Percentiles rank a stretch among this genome's conserved stretches.
Evolutionary conservation across 2,329 filamentous ascomycete genomes (phyloP).

Genomic region (Lasiodiplodia sp.): DNA sequence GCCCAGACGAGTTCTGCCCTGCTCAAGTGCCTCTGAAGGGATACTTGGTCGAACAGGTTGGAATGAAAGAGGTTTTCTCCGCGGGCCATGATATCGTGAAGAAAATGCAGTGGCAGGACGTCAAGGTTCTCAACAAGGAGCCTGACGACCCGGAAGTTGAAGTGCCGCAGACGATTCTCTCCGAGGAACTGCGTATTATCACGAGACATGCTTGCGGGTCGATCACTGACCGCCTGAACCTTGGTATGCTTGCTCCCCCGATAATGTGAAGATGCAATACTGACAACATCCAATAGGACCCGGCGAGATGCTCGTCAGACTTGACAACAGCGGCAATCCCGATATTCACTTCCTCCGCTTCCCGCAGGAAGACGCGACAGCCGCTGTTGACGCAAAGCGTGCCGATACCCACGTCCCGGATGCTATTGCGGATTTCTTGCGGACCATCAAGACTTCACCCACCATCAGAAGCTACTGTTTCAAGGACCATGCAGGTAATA

Average conservation of each 20-base stretch:
- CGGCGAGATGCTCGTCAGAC: constrained; percentile 56
- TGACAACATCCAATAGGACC: constrained; percentile 43
- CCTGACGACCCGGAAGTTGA: constrained; percentile 63
- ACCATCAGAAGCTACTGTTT: constrained; percentile 73
- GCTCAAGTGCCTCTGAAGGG: constrained; percentile 72
- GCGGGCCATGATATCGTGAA: constrained; percentile 51
- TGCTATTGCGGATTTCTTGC: constrained; percentile 70
- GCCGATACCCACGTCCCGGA: constrained; percentile 57
- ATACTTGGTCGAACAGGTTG: constrained; percentile 68
- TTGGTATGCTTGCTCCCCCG: constrained; percentile 54
- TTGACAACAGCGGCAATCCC: constrained; percentile 49
- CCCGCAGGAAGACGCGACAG: constrained; percentile 77
- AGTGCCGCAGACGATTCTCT: constrained; percentile 72
- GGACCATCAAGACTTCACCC: constrained; percentile 61
- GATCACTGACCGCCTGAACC: constrained; percentile 83
- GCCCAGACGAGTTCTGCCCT: constrained; percentile 72
- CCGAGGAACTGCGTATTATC: constrained; percentile 77
- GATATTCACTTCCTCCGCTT: constrained; percentile 61
- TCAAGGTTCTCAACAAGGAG: constrained; percentile 76
- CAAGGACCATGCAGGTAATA: constrained; percentile 41
- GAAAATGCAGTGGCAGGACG: constrained; percentile 68
- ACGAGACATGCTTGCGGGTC: constrained; percentile 78
- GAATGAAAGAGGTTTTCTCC: constrained; percentile 55
- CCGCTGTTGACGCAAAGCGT: constrained; percentile 66
- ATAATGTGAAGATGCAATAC: background rate